phyloP scores from a whole-genome alignment of 495 filamentous ascomycete species.

The Astrothelium subdiscretum region DNA sequence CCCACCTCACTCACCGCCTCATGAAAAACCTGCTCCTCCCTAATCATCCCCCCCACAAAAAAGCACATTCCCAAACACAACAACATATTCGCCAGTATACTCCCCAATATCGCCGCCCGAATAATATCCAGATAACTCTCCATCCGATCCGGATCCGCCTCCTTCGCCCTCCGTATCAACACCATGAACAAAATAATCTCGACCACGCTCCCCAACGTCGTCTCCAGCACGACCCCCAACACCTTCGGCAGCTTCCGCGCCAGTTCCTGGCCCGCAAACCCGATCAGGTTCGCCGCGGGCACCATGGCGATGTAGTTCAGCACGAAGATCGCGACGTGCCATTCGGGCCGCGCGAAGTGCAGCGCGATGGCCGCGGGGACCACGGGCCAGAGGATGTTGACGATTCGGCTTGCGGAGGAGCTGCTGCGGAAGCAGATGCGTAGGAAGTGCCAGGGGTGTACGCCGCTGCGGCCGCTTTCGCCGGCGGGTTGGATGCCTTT shows the following conservation, averaged over 20 bases:
- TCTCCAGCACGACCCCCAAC: conserved; percentile 16
- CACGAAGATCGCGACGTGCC: conserved; percentile 52
- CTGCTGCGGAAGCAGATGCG: conserved; percentile 48
- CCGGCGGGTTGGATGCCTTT: conserved; percentile 45
- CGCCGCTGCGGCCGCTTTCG: conserved; percentile 50
- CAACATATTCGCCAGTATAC: conserved; percentile 63
- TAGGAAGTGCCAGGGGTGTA: conserved; percentile 50
- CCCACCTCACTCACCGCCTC: conserved; percentile 21
- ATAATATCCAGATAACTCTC: conserved; percentile 47
- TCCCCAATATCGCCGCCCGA: conserved; percentile 68
- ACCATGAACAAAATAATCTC: conserved; percentile 23
- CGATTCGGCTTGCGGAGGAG: conserved; percentile 42
- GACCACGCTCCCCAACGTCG: conserved; percentile 17
- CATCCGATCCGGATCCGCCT: background rate
- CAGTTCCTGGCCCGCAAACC: conserved; percentile 73
- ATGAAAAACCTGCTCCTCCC: conserved; percentile 18
- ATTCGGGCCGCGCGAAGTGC: conserved; percentile 50
- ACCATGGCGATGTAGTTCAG: conserved; percentile 76
- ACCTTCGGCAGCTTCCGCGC: conserved; percentile 41
- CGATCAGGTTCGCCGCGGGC: conserved; percentile 75
- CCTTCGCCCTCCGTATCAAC: conserved; percentile 9
- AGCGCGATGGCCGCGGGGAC: conserved; percentile 56
- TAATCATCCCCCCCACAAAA: conserved; percentile 20
- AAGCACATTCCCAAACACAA: conserved; percentile 49
- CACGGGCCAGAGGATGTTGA: conserved; percentile 66